These are phyloP conservation scores for Thelonectria rubi DNA, from an alignment of 2,329 filamentous ascomycete species.

Conservation along the genomic window DNA sequence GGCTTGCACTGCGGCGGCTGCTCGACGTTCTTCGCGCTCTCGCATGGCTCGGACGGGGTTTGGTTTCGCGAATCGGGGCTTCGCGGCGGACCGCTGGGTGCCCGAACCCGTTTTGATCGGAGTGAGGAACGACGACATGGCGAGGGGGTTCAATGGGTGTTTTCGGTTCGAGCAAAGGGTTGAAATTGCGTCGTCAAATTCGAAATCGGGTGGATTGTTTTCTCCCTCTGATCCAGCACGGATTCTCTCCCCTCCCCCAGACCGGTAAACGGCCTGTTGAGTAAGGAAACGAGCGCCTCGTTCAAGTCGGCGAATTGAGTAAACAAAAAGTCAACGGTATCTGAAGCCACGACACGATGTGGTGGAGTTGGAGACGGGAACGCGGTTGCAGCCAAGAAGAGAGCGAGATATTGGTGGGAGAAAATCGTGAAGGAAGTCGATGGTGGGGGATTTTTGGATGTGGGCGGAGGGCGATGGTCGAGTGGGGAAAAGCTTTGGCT, in stretches of 20 bases:
- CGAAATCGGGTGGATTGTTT: not conserved
- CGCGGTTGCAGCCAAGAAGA: conserved; percentile 21
- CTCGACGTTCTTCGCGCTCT: conserved; percentile 59
- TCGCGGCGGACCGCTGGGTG: conserved; percentile 40
- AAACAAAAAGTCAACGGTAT: not conserved
- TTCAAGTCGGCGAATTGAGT: not conserved
- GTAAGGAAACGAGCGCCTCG: conserved; percentile 6
- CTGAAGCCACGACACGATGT: conserved; percentile 10
- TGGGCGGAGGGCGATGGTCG: conserved; percentile 39
- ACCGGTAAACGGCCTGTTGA: conserved; percentile 29
- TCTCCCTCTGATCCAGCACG: not conserved
- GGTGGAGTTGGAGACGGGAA: conserved; percentile 13
- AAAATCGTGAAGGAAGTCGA: conserved; percentile 36
- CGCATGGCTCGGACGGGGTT: conserved; percentile 62
- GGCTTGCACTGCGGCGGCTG: conserved; percentile 45
- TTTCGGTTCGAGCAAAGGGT: not conserved
- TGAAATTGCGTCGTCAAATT: conserved; percentile 11
- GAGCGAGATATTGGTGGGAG: conserved; percentile 35
- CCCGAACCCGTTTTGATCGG: conserved; percentile 49
- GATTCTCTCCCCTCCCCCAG: conserved; percentile 22
- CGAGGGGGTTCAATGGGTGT: conserved; percentile 17
- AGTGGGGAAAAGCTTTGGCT: conserved; percentile 43
- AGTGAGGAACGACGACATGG: conserved; percentile 60
- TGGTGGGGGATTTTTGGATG: conserved; percentile 35
- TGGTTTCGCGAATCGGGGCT: conserved; percentile 55